Evolutionary conservation across 495 filamentous ascomycete species (phyloP).

Genomic region (Penicillium turbatum): DNA sequence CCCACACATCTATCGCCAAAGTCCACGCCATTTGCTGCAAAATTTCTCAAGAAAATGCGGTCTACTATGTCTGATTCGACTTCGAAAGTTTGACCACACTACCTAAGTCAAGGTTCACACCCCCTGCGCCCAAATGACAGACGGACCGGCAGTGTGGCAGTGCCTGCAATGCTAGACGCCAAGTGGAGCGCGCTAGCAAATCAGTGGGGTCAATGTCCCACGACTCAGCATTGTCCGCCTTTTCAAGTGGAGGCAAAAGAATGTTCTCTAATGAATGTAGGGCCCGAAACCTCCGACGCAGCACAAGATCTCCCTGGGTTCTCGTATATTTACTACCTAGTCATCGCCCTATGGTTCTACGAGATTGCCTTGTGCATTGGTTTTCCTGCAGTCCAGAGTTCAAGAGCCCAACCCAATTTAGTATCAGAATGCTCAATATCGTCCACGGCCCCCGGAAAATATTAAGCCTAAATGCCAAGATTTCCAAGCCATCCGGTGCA

Average conservation of each 20-base stretch:
- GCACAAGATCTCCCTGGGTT: conserved; percentile 3
- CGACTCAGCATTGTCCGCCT: conserved; percentile 25
- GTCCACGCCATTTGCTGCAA: neutral
- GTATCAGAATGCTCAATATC: neutral
- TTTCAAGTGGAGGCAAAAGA: conserved; percentile 25
- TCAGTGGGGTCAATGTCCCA: conserved; percentile 23
- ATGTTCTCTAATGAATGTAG: conserved; percentile 22
- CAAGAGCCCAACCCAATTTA: neutral
- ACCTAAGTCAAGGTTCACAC: neutral
- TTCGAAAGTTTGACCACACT: neutral
- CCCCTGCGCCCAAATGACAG: conserved; percentile 31
- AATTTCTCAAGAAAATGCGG: neutral
- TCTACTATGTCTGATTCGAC: neutral
- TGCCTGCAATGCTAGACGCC: conserved; percentile 38
- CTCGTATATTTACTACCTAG: neutral
- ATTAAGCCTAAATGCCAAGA: conserved; percentile 29
- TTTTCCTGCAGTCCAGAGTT: neutral
- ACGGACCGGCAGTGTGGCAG: conserved; percentile 41
- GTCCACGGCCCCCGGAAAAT: conserved; percentile 10
- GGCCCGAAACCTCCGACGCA: conserved; percentile 13
- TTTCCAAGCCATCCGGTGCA: conserved; percentile 14
- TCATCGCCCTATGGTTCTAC: neutral
- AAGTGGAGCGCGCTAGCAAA: conserved; percentile 29
- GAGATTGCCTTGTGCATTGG: neutral
- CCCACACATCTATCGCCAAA: neutral